Base-by-base conservation (phyloP, 2,329 filamentous ascomycete species). In the Eurotiales sp. region DNA sequence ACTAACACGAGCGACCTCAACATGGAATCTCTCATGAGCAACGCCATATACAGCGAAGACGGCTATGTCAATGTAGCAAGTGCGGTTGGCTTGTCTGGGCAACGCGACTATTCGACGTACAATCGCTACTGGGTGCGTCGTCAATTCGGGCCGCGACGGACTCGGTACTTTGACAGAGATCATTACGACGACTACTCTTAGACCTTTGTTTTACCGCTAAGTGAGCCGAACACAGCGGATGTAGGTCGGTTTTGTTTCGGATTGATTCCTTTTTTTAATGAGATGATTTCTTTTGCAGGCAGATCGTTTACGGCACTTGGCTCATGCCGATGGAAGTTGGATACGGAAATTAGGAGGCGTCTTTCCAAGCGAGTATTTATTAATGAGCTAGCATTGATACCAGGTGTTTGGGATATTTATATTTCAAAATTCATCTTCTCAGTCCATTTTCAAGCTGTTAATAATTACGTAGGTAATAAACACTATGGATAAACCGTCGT, bases 11-110 rank as follows among this genome's bases (percentile, higher is more conserved):
- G 39, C 6, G 55, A 65, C 47, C 27, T 69, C 17, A 56, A 69
- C 42, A 42, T 70, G 15, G 56, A 66, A 8, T 51, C 61, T 7
- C 59, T 75, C 46, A 61, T 64, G 36, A 58, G 58, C 10, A 47
- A 52, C 3, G 68, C 64, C 5, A 51, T 49, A 25, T n/a, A 63
- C 23, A 64, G 60, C 42, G 55, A 57, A 8, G 72, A 73, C 19
- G 73, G 72, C 21, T 77, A 77, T 55, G 46, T 76, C 47, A 77
- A 77, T 55, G 69, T 77, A 11, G 73, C 66, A 3, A 55, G 57
- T 2, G 65, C 71, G 36, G 62, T 76, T 56, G 73, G 72, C 22
- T 55, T 77, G 41, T 69, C 68, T 17, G 58, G 63, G 27, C 48
- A 59, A 53, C 65, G 70, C 23, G 71, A 75, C 49, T 70, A 66